Evolutionary conservation across 202 grass and related monocot genomes (phyloP), one percentile per base, ranked within the genome.

Genomic region (Musa balbisiana): DNA sequence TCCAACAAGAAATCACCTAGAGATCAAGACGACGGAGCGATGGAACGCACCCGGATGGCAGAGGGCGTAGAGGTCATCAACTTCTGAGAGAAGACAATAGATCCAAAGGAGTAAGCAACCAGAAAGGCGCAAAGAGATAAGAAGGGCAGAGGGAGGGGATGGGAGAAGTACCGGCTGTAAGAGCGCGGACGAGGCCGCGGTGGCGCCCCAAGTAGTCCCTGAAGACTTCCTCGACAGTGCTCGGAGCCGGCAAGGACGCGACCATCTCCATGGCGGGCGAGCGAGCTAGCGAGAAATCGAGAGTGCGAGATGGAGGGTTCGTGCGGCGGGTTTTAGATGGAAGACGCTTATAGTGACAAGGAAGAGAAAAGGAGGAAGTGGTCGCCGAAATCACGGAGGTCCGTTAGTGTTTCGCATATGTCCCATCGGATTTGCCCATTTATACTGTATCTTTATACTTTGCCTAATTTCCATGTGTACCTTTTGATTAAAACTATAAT

Each of bases 21-120:
- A 43, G 33, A 43, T 43, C 33, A 43, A 43, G 33, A 43, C 33
- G 33, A 43, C 72, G 71, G 52, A 73, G 54, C 71, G 15, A 52
- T 10, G 13, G 67, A 16, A 63, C 87, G 83, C 83, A 94, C 95
- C 95, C 78, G 95, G 95, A 83, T 94, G 91, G 88, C 95, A 98
- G 55, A 64, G 67, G 51, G 74, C 78, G 82, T 78, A 98, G 83
- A 98, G 94, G 52, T 88, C 85, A 19, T 98, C 91, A 55, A 98
- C 95, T 82, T 98, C 95, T 98, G 83, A 65, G 81, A 58, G 52
- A 25, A 11, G 10, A 9, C 21, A 53, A 58, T 23, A 76, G 33
- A 86, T 82, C 8, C 14, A 20, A 23, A 43, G 71, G 25, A 17
- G 9, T 14, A 25, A n/a, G 68, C 9, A 19, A n/a, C 4, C 33